phyloP scores from a whole-genome alignment of 305 asterid genomes.

The Ilex paraguariensis region DNA sequence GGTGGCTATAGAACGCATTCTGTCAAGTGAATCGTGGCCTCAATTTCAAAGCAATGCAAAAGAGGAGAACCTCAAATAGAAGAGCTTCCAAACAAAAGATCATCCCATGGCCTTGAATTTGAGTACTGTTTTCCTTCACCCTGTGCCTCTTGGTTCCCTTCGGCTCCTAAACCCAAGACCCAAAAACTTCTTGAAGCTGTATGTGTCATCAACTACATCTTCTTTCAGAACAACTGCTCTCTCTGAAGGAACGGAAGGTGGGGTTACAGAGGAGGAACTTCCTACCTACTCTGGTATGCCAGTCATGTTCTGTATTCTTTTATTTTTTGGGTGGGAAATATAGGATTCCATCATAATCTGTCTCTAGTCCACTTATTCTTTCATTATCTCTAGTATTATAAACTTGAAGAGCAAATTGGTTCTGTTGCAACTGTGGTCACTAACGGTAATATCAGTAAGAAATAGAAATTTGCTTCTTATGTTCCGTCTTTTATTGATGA shows the following conservation, averaged over 20 bases:
- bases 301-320: not conserved
- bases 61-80: no score
- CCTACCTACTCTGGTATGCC: constrained; percentile 42
- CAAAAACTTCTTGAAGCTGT: constrained; percentile 27
- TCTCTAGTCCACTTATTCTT: no score
- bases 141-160: constrained; percentile 13
- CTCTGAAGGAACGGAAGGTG: constrained; percentile 65
- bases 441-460: no score
- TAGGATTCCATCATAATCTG: not conserved
- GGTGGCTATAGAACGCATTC: no score
- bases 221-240: constrained; percentile 42
- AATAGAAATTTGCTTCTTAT: no score
- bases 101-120: constrained; percentile 60
- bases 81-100: constrained; percentile 8
- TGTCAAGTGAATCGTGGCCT: no score
- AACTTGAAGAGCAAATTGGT: no score
- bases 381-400: no score
- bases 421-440: no score
- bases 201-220: constrained; percentile 19
- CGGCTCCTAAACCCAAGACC: constrained; percentile 28
- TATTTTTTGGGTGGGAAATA: not conserved
- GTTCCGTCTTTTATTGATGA: no score
- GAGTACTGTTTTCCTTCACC: constrained; percentile 38
- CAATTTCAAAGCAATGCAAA: no score
- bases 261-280: constrained; percentile 47